Conservation (phyloP, 164 flowering plant species). For the Echeveria elegans region DNA sequence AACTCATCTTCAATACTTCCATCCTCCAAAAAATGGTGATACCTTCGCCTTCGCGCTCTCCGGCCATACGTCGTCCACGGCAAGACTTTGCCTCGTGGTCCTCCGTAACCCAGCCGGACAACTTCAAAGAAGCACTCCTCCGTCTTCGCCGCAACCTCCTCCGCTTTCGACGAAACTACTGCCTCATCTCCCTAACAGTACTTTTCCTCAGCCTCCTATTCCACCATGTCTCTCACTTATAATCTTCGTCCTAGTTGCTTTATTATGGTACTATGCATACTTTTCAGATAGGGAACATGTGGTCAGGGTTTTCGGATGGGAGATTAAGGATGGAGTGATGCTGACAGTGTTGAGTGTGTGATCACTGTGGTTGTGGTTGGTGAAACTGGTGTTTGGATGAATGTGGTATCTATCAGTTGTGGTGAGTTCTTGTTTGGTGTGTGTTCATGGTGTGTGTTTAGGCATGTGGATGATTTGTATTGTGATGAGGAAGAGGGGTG, state of each 20-base stretch:
- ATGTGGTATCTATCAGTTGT: not conserved
- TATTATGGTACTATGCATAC: constrained; percentile 5
- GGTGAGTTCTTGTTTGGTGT: not conserved
- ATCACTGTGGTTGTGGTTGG: not conserved
- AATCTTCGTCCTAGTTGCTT: not conserved
- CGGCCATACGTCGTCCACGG: no score
- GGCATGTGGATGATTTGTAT: constrained; percentile 10
- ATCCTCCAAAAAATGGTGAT: no score
- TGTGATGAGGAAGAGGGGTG: constrained; percentile 5
- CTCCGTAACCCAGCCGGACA: not conserved
- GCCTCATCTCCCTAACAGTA: not conserved
- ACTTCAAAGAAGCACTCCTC: not conserved
- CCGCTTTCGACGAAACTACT: not conserved
- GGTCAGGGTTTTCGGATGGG: not conserved
- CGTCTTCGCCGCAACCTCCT: not conserved
- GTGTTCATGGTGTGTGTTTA: no score
- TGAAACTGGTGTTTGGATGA: constrained; percentile 4
- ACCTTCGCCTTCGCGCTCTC: no score
- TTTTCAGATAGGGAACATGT: not conserved
- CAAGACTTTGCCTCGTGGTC: no score
- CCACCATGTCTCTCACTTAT: constrained; percentile 7
- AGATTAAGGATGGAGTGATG: constrained; percentile 2
- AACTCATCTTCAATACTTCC: no score
- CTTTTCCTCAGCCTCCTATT: constrained; percentile 8
- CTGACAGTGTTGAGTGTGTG: not conserved